These are phyloP conservation scores for Aspergillus transmontanensis DNA, from an alignment of 2,329 filamentous ascomycete species.

Conservation along the genomic window DNA sequence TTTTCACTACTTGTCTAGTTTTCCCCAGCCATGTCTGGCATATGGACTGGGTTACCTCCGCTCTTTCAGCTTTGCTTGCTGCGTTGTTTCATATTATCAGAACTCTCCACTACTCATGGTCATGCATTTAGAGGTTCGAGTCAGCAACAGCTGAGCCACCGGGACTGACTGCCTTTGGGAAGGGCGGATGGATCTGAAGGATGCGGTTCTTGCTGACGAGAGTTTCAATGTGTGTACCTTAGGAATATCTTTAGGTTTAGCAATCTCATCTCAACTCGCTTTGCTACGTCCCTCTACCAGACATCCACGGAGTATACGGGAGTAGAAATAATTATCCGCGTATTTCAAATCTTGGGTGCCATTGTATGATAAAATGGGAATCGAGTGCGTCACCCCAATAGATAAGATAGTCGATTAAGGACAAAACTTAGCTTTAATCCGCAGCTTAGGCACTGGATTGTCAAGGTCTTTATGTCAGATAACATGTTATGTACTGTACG, in stretches of 20 bases:
- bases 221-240: slow-evolving; percentile 2
- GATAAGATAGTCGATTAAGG: background rate
- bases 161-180: slow-evolving; percentile 6
- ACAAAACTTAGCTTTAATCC: background rate
- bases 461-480: slow-evolving; percentile 1
- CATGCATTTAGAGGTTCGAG: slow-evolving; percentile 1
- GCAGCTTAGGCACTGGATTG: background rate
- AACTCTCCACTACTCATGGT: background rate
- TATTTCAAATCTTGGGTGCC: background rate
- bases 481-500: slow-evolving; percentile 8
- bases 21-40: background rate
- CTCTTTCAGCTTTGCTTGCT: background rate
- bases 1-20: background rate
- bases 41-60: background rate
- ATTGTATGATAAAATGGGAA: background rate
- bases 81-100: background rate
- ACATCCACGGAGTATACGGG: background rate
- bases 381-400: background rate
- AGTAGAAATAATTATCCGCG: background rate
- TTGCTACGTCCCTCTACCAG: background rate
- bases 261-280: background rate
- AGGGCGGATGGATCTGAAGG: slow-evolving; percentile 12
- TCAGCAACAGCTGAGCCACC: slow-evolving; percentile 12
- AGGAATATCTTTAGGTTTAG: slow-evolving; percentile 1
- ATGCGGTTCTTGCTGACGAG: slow-evolving; percentile 12